Percentiles rank a stretch among this genome's conserved stretches.
Conservation (phyloP, 371 early-diverging fungal species). For the Phascolomyces articulosus region DNA sequence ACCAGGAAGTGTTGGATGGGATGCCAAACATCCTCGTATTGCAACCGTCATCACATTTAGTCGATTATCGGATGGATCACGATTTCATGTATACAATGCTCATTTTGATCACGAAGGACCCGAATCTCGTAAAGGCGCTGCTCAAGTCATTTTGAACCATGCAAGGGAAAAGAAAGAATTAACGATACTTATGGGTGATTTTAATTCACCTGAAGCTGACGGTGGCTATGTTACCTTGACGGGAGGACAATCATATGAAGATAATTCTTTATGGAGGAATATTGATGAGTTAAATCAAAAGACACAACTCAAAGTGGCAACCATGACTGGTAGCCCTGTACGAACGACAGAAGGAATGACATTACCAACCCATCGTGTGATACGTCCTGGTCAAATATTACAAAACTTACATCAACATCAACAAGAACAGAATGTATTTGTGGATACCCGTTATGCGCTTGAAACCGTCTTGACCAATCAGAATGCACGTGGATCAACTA, state of each 20-base stretch:
- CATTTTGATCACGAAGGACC: slow-evolving; percentile 42
- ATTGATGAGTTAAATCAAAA: slow-evolving; percentile 30
- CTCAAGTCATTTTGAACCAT: slow-evolving; percentile 20
- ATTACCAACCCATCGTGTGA: slow-evolving; percentile 47
- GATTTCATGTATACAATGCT: slow-evolving; percentile 38
- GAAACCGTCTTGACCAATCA: slow-evolving; percentile 27
- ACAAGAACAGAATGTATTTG: slow-evolving; percentile 22
- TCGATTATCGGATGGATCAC: slow-evolving; percentile 16
- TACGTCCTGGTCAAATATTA: slow-evolving; percentile 36
- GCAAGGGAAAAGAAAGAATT: not conserved
- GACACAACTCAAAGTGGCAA: slow-evolving; percentile 18
- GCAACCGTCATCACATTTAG: slow-evolving; percentile 42
- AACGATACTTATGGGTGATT: slow-evolving; percentile 40
- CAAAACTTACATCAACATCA: slow-evolving; percentile 21
- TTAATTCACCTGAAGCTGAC: slow-evolving; percentile 43
- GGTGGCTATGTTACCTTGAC: slow-evolving; percentile 41
- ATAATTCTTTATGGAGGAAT: slow-evolving; percentile 31
- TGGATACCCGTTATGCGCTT: slow-evolving; percentile 38
- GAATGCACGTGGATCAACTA: slow-evolving; percentile 13
- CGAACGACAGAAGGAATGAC: slow-evolving; percentile 32
- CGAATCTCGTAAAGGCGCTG: slow-evolving; percentile 30
- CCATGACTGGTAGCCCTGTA: slow-evolving; percentile 28
- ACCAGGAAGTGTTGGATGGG: slow-evolving; percentile 45
- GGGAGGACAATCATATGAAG: slow-evolving; percentile 4
- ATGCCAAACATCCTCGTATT: slow-evolving; percentile 41